phyloP scores from a whole-genome alignment of 1,284 basidiomycete genomes.

The Gomphus bonarii region DNA sequence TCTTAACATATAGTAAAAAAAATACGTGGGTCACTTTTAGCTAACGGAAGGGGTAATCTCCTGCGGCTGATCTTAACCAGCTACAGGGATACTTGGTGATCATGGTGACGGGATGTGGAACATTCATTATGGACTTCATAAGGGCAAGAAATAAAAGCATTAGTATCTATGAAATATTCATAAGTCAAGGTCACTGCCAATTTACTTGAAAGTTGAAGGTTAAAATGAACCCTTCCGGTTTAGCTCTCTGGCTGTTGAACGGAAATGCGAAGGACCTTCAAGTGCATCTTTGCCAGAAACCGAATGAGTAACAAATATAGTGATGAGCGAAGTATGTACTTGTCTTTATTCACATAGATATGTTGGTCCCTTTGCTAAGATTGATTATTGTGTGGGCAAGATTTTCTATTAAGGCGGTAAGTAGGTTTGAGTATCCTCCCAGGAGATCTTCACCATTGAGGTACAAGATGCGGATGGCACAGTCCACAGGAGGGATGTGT shows the following conservation, averaged over 20 bases:
- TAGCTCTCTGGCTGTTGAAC: neutral
- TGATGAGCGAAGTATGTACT: neutral
- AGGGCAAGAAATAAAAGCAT: no score
- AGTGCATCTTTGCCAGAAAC: neutral
- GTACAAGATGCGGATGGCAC: no score
- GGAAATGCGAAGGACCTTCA: neutral
- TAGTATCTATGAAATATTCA: neutral
- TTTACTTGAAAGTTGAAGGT: neutral
- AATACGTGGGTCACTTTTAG: no score
- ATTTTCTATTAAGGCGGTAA: neutral
- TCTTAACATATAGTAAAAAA: no score
- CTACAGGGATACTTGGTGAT: no score
- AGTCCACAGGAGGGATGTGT: no score
- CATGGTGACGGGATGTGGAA: no score
- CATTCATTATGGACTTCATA: no score
- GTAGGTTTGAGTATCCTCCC: neutral
- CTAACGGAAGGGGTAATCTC: no score
- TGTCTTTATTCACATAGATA: neutral
- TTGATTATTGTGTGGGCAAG: neutral
- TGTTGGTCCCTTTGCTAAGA: neutral
- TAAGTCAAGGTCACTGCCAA: neutral
- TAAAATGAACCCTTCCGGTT: neutral
- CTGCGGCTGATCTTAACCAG: no score
- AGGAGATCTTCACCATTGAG: neutral
- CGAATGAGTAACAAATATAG: neutral